phyloP scores from a whole-genome alignment of 2,329 filamentous ascomycete species.

The Aspergillus ustus region DNA sequence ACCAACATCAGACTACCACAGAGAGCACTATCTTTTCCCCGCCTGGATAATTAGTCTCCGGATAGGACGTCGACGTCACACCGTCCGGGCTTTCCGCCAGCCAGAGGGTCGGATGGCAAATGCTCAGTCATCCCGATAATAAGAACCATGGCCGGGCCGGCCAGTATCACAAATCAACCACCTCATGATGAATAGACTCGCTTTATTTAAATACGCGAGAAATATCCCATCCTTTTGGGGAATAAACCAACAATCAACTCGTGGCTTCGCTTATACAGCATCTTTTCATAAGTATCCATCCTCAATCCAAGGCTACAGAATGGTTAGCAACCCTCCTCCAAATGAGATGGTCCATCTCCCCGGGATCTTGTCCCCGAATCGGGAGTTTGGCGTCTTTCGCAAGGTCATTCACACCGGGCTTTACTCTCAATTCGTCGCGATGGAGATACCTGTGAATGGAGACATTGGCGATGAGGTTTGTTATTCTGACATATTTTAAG shows the following conservation, averaged over 20 bases:
- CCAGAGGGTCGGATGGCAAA: not conserved
- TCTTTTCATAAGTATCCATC: not conserved
- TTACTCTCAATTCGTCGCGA: slow-evolving; percentile 66
- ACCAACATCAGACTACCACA: not conserved
- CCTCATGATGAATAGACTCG: not conserved
- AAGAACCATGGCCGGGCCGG: slow-evolving; percentile 5
- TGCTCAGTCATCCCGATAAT: slow-evolving; percentile 1
- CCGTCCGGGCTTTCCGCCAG: not conserved
- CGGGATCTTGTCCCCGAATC: slow-evolving; percentile 58
- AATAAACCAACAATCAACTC: not conserved
- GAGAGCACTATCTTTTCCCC: not conserved
- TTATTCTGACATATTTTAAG: not conserved
- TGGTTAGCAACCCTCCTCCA: slow-evolving; percentile 44
- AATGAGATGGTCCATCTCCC: slow-evolving; percentile 67
- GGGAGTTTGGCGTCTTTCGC: slow-evolving; percentile 65
- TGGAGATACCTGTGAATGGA: slow-evolving; percentile 66
- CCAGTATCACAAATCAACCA: not conserved
- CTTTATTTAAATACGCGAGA: not conserved
- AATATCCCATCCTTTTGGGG: not conserved
- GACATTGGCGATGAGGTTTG: slow-evolving; percentile 69
- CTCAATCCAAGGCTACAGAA: slow-evolving; percentile 11
- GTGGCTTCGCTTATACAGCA: not conserved
- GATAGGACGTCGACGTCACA: slow-evolving; percentile 4
- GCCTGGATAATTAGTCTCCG: not conserved
- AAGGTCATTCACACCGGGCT: slow-evolving; percentile 67